Base-by-base conservation (phyloP, 805 yeast genomes). In the Torulaspora gathmanii region DNA sequence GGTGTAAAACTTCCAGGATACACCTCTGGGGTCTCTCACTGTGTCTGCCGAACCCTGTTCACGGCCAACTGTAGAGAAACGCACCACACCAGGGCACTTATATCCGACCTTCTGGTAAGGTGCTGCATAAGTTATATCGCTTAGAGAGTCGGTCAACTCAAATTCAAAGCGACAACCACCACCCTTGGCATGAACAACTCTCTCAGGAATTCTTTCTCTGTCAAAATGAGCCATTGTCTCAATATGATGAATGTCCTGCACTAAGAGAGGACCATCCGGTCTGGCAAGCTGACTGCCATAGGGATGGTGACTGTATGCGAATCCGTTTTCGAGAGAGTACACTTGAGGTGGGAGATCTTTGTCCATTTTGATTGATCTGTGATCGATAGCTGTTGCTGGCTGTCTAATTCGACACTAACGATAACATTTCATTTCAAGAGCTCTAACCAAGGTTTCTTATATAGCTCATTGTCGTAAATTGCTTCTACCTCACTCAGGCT, bases 21-120 rank as follows among this genome's bases (percentile, higher is more conserved):
- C 83, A 15, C 95, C 95, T 71, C 95, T 78, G 58, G 95, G 95
- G 66, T 86, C 95, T 71, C 95, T 79, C 22, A 85, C 87, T 35
- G 90, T 75, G 64, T 86, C 95, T 2, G 93, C 80, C 30, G 88
- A 77, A 38, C 93, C 95, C 44, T 71, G 67, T 68, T 86, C 95
- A 53, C 93, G 93, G 57, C 93, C 95, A 44, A 86, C 95, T 25
- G 93, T 86, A 55, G 93, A 85, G 66, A 80, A 78, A 47, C 85
- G 72, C 6, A 62, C 54, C 29, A 70, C 57, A 44, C 71, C 62
- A 5, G 74, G 73, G 44, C 70, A 67, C 38, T 68, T 69, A 57
- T 70, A 70, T 15, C 76, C 76, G 8, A 54, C 64, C 1, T 58
- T 52, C 49, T 69, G 72, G 55, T 71, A 70, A 13, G 73, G 70